A percentile compares a stretch with the other conserved stretches of the same genome.
phyloP scores from a whole-genome alignment of 805 yeast genomes.

The Ogataea nitratoaversa region DNA sequence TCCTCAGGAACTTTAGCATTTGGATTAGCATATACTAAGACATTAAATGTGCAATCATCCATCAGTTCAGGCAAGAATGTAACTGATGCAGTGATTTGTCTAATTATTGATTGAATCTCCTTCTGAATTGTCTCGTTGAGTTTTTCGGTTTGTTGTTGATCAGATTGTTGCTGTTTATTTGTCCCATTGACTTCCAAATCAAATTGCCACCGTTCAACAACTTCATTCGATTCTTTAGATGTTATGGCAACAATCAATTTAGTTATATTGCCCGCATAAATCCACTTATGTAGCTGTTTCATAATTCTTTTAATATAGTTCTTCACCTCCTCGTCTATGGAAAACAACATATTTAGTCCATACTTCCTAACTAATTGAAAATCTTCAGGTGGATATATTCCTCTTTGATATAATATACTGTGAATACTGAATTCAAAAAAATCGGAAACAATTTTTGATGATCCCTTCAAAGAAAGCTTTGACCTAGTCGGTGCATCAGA shows the following conservation, averaged over 20 bases:
- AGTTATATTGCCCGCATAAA: slow-evolving; percentile 61
- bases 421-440: slow-evolving; percentile 81
- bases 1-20: slow-evolving; percentile 65
- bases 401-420: slow-evolving; percentile 81
- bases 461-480: slow-evolving; percentile 66
- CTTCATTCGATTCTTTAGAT: slow-evolving; percentile 60
- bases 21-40: slow-evolving; percentile 76
- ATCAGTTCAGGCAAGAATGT: slow-evolving; percentile 77
- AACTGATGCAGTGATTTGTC: slow-evolving; percentile 86
- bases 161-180: slow-evolving; percentile 3
- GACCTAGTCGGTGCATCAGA: slow-evolving; percentile 35
- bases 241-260: slow-evolving; percentile 71
- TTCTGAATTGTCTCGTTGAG: slow-evolving; percentile 50
- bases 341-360: slow-evolving; percentile 68
- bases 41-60: slow-evolving; percentile 69
- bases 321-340: slow-evolving; percentile 72
- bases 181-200: slow-evolving; percentile 42
- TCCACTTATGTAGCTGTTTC: slow-evolving; percentile 70
- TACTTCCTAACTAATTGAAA: slow-evolving; percentile 74
- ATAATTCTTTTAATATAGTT: slow-evolving; percentile 63
- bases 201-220: slow-evolving; percentile 86
- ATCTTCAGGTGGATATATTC: slow-evolving; percentile 84
- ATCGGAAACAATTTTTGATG: slow-evolving; percentile 74
- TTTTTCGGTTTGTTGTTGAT: slow-evolving; percentile 20
- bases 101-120: slow-evolving; percentile 79